Percentiles rank a stretch among this genome's conserved stretches.
Evolutionary conservation across 2,329 filamentous ascomycete genomes (phyloP).

Genomic region (Rhynchosporium agropyri): DNA sequence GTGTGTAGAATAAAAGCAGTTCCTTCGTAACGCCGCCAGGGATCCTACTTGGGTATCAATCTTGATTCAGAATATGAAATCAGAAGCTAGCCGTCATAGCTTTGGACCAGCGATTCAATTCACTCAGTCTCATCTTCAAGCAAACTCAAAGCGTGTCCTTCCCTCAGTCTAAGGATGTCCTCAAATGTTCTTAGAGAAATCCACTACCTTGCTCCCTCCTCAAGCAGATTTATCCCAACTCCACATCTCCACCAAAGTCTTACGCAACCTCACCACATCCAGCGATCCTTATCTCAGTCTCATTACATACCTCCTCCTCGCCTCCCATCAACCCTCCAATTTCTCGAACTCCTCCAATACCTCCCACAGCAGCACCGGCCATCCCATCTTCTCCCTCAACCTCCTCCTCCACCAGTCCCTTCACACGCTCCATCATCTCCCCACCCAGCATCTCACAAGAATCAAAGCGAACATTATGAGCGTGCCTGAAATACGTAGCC

Average conservation of each 20-base stretch:
- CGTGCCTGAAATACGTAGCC: background rate
- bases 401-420: background rate
- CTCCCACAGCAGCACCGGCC: background rate
- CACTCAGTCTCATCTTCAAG: no score
- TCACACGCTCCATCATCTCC: background rate
- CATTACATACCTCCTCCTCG: background rate
- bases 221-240: background rate
- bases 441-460: background rate
- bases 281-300: background rate
- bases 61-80: no score
- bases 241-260: background rate
- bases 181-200: background rate
- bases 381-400: background rate
- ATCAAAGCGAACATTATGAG: background rate
- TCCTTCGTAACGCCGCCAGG: background rate
- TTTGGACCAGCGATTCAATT: no score
- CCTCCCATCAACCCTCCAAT: background rate
- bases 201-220: background rate
- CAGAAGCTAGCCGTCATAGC: no score
- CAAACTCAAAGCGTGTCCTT: no score
- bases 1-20: no score
- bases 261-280: background rate
- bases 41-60: background rate
- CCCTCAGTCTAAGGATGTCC: background rate
- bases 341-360: background rate